Conservation (phyloP, 1,284 basidiomycete species). For the Melampsora allii-populina region DNA sequence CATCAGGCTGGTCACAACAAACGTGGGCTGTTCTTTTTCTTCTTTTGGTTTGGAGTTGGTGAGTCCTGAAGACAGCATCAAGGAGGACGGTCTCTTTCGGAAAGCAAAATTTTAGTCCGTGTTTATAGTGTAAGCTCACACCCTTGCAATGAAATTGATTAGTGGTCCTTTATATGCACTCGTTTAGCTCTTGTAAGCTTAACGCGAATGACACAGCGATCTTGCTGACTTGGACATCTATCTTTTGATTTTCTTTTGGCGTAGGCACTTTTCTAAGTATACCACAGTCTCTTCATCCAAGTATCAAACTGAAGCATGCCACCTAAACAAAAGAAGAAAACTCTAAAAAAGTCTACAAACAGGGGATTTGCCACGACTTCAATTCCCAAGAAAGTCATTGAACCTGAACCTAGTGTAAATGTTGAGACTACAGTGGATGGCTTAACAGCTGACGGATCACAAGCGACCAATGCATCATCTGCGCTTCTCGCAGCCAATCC, state of each 20-base stretch:
- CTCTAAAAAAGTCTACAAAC: constrained; percentile 49
- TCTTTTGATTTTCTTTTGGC: neutral
- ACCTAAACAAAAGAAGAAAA: constrained; percentile 38
- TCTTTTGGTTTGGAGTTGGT: constrained; percentile 1
- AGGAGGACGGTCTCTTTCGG: neutral
- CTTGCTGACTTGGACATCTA: neutral
- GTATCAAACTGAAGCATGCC: constrained; percentile 12
- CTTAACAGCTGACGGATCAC: constrained; percentile 39
- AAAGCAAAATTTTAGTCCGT: neutral
- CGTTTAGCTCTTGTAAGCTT: neutral
- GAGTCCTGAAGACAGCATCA: neutral
- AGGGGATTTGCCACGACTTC: constrained; percentile 82
- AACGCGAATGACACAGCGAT: neutral
- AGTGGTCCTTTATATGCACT: too few relatives aligned
- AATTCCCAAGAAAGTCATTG: constrained; percentile 69
- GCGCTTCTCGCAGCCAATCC: neutral
- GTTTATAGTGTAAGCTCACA: neutral
- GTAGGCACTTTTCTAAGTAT: neutral
- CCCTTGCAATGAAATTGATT: neutral
- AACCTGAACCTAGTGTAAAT: constrained; percentile 52
- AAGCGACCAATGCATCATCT: constrained; percentile 39
- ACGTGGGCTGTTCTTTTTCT: neutral
- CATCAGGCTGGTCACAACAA: neutral
- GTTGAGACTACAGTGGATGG: constrained; percentile 44
- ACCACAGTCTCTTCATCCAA: neutral